Conservation (phyloP, 1,284 basidiomycete genomes). For the Trametes pubescens region DNA sequence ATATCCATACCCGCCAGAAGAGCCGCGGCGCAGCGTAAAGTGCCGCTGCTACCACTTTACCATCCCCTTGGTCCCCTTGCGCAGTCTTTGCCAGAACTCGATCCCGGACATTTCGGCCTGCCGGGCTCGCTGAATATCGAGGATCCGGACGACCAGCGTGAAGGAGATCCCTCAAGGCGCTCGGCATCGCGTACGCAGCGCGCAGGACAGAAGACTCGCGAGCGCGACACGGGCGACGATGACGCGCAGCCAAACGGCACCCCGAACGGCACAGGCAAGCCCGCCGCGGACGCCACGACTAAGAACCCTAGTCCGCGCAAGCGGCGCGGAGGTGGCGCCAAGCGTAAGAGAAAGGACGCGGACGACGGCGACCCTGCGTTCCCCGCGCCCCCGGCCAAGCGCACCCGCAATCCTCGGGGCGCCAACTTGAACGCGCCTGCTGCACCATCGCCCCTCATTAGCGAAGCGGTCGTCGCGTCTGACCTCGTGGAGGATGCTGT, state of each 20-base stretch:
- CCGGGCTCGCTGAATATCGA: conserved; percentile 45
- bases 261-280: conserved; percentile 23
- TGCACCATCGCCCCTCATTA: conserved; percentile 40
- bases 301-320: conserved; percentile 46
- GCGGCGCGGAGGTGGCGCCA: conserved; percentile 51
- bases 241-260: conserved; percentile 31
- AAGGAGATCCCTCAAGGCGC: conserved; percentile 51
- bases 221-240: conserved; percentile 47
- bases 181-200: conserved; percentile 58
- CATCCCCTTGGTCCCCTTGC: conserved; percentile 73
- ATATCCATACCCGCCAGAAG: conserved; percentile 10
- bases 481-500: conserved; percentile 36
- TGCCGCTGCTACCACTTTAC: conserved; percentile 70
- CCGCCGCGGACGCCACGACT: conserved; percentile 22
- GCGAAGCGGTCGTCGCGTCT: conserved; percentile 35
- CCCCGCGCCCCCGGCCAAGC: conserved; percentile 72
- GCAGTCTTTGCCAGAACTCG: conserved; percentile 70
- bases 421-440: conserved; percentile 33
- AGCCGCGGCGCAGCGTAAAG: conserved; percentile 38
- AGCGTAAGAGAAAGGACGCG: conserved; percentile 64
- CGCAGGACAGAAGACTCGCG: conserved; percentile 61
- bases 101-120: conserved; percentile 61
- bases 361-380: conserved; percentile 73
- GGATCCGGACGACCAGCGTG: conserved; percentile 41
- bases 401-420: conserved; percentile 60